phyloP scores from a whole-genome alignment of 2,329 filamentous ascomycete genomes.

The Aspergillus felis region DNA sequence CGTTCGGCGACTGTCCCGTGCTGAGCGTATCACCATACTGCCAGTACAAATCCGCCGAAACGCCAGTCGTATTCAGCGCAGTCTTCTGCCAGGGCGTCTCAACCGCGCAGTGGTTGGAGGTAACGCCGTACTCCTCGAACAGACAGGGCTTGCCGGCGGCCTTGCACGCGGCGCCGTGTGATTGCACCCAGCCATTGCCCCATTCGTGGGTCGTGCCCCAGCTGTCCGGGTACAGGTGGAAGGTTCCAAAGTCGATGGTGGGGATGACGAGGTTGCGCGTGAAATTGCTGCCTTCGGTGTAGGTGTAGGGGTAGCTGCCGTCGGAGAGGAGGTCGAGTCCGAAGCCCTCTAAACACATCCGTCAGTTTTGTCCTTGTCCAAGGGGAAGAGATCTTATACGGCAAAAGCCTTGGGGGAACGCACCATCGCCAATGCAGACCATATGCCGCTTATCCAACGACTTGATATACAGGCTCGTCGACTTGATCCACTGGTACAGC shows the following conservation, averaged over 20 bases:
- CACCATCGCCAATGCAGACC: constrained; percentile 57
- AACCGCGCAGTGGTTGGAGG: constrained; percentile 23
- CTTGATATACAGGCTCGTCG: constrained; percentile 60
- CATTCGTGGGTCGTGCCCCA: constrained; percentile 41
- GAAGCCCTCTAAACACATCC: constrained; percentile 49
- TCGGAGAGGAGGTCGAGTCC: constrained; percentile 46
- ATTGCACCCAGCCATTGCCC: constrained; percentile 46
- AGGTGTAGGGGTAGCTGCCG: constrained; percentile 51
- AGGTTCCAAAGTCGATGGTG: constrained; percentile 54
- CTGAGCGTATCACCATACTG: constrained; percentile 33
- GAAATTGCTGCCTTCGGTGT: constrained; percentile 51
- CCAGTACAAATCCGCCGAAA: constrained; percentile 39
- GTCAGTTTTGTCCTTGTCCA: too few species aligned
- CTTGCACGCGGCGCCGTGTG: constrained; percentile 41
- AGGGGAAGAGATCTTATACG: too few species aligned
- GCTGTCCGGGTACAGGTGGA: constrained; percentile 49
- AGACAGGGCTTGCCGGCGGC: constrained; percentile 39
- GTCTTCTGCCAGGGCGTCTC: constrained; percentile 36
- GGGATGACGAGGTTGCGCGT: constrained; percentile 49
- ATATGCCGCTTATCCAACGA: constrained; percentile 58
- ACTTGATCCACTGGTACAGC: constrained; percentile 57
- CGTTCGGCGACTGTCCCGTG: constrained; percentile 25
- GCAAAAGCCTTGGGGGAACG: too few species aligned
- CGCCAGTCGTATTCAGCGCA: constrained; percentile 28
- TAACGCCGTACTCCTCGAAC: constrained; percentile 40